phyloP scores from a whole-genome alignment of 768 basidiomycete species.

The Megacollybia marginata region DNA sequence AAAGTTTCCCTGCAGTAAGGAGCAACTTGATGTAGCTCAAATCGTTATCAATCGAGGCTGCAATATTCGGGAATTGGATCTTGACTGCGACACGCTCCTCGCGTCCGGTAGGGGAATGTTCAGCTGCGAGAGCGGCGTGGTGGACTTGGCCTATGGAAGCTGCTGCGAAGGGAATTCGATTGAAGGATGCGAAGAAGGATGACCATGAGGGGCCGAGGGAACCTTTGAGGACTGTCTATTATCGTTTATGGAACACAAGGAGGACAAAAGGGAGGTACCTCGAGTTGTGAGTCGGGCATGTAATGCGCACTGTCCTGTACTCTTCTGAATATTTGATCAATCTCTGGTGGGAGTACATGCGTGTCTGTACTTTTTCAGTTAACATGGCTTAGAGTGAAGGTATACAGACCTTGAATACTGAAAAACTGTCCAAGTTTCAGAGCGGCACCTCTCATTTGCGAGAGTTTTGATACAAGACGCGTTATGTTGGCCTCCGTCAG shows the following conservation, averaged over 20 bases:
- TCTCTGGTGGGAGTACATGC: constrained; percentile 76
- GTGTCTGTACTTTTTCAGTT: constrained; percentile 51
- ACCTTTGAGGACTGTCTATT: constrained; percentile 60
- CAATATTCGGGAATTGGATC: constrained; percentile 93
- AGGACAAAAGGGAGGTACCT: constrained; percentile 39
- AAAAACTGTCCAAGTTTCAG: constrained; percentile 96
- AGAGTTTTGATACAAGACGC: constrained; percentile 86
- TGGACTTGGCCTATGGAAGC: constrained; percentile 99
- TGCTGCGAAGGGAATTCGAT: constrained; percentile 85
- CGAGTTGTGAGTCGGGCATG: constrained; percentile 99
- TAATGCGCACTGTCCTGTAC: constrained; percentile 97
- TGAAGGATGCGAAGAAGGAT: constrained; percentile 63
- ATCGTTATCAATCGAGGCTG: constrained; percentile 80
- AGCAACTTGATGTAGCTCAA: constrained; percentile 79
- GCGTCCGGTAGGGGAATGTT: constrained; percentile 44
- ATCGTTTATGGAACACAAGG: not conserved
- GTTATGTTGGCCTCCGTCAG: constrained; percentile 90
- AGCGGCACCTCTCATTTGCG: constrained; percentile 93
- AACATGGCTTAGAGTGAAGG: constrained; percentile 17
- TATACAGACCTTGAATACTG: constrained; percentile 80
- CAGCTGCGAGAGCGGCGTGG: constrained; percentile 50
- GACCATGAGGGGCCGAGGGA: constrained; percentile 76
- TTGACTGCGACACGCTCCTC: constrained; percentile 71
- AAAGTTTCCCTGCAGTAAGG: constrained; percentile 68
- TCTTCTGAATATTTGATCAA: constrained; percentile 81